Base-by-base conservation (phyloP, 2,329 filamentous ascomycete genomes). In the Colletotrichum ledebouriae region DNA sequence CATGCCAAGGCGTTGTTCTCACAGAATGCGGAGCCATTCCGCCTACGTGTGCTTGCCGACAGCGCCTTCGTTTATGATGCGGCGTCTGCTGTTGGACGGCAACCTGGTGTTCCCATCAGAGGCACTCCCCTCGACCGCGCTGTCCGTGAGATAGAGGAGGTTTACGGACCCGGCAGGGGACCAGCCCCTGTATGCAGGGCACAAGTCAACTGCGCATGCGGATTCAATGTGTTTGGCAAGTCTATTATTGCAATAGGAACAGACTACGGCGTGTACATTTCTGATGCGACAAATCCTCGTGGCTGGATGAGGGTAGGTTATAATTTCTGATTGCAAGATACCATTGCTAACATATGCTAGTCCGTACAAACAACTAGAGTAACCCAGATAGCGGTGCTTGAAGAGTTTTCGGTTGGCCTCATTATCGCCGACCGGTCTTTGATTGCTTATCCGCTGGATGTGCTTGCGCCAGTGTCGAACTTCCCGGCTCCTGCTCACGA, bases 11-110 rank as follows among this genome's bases (percentile, higher is more conserved):
- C 94, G 3, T 83, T 98, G 5, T 92, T 93, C 78, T 90, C 92
- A 4, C 96, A 99, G 76, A 97, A 98, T 76, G 95, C 96, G 0
- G 96, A 99, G 78, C 96, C 96, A 0, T 99, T 99, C 86, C 88
- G 93, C 58, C 83, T 99, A 7, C 90, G 94, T 22, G 94, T 99
- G 9, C 90, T 99, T 77, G 94, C 96, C 0, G 96, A 99, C 76
- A 91, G 92, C 49, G 93, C 94, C 0, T 99, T 99, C 78, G 90
- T 91, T 11, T 94, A 94, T 74, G 93, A 97, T 72, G 81, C 83
- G 4, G 77, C 86, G 63, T 86, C 87, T 3, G 82, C 85, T 53
- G 83, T 87, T 44, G 85, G 89, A 12, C 91, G 87, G 77, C 88
- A 84, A 50, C 81, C 83, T 15, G 84, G 89, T 65, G 92, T 97